phyloP scores from a whole-genome alignment of 2,329 filamentous ascomycete species.

The Arthrobotrys conoides region DNA sequence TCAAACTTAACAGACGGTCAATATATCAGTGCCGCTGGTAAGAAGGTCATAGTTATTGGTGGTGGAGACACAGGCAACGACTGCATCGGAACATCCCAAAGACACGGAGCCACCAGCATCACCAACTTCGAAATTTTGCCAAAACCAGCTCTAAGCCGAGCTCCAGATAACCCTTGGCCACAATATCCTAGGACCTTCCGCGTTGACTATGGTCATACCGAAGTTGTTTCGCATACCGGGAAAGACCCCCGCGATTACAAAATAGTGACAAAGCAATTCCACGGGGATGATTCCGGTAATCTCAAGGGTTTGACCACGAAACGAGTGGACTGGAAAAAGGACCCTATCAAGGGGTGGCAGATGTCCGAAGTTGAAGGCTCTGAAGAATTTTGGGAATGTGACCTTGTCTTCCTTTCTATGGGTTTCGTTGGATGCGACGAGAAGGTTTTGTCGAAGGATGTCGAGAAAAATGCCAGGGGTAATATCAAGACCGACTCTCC shows the following conservation, averaged over 20 bases:
- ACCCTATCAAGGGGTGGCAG: slow-evolving; percentile 90
- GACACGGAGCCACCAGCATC: slow-evolving; percentile 94
- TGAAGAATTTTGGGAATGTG: slow-evolving; percentile 95
- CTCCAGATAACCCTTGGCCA: slow-evolving; percentile 95
- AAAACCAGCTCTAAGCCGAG: slow-evolving; percentile 90
- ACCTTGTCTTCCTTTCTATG: slow-evolving; percentile 95
- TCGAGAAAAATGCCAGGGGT: slow-evolving; percentile 92
- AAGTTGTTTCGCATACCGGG: slow-evolving; percentile 96
- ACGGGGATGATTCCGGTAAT: slow-evolving; percentile 86
- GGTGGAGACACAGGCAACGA: slow-evolving; percentile 98
- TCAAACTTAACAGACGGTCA: slow-evolving; percentile 84
- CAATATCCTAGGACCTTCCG: slow-evolving; percentile 99
- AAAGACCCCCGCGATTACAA: slow-evolving; percentile 97
- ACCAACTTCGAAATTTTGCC: slow-evolving; percentile 97
- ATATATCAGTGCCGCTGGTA: slow-evolving; percentile 95
- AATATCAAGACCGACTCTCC: slow-evolving; percentile 94
- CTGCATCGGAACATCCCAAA: slow-evolving; percentile 95
- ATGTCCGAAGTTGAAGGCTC: slow-evolving; percentile 97
- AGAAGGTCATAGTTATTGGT: slow-evolving; percentile 95
- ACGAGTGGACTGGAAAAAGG: slow-evolving; percentile 96
- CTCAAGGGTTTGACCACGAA: slow-evolving; percentile 97
- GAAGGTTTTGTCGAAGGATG: slow-evolving; percentile 84
- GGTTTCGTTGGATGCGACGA: slow-evolving; percentile 96
- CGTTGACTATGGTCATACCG: slow-evolving; percentile 96
- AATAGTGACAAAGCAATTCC: slow-evolving; percentile 98